These are phyloP conservation scores for Apostasia shenzhenica DNA, from an alignment of 106 monocot genomes.

Conservation along the genomic window DNA sequence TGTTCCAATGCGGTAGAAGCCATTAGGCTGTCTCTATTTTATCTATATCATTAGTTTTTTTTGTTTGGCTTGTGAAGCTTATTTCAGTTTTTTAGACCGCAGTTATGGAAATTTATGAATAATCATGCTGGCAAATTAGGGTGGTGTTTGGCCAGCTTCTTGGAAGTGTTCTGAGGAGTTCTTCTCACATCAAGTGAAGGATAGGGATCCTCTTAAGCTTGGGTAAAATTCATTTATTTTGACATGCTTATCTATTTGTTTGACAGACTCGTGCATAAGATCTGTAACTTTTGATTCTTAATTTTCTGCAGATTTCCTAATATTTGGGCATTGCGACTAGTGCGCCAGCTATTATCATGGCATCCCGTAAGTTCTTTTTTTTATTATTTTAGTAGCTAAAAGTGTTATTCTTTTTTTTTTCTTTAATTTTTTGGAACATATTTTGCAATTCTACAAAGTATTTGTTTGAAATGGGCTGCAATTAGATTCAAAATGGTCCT, in stretches of 20 bases:
- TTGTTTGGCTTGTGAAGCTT: too few species aligned
- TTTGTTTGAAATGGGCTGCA: too few species aligned
- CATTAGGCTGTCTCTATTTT: too few species aligned
- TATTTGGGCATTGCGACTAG: constrained; percentile 76
- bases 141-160: constrained; percentile 44
- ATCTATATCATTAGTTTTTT: too few species aligned
- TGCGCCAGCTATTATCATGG: constrained; percentile 75
- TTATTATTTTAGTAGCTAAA: not conserved
- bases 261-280: not conserved
- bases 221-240: constrained; percentile 38
- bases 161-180: constrained; percentile 94
- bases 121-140: constrained; percentile 12
- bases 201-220: constrained; percentile 78
- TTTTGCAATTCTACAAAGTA: too few species aligned
- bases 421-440: not conserved
- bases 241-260: not conserved
- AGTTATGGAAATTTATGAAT: too few species aligned
- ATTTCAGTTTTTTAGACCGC: too few species aligned
- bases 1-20: too few species aligned
- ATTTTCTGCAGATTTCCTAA: constrained; percentile 67
- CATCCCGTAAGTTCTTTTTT: constrained; percentile 61
- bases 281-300: constrained; percentile 2
- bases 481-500: too few species aligned
- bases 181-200: constrained; percentile 65
- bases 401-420: not conserved